These are phyloP conservation scores for Aspergillus diversus DNA, from an alignment of 495 filamentous ascomycete species.

Conservation along the genomic window DNA sequence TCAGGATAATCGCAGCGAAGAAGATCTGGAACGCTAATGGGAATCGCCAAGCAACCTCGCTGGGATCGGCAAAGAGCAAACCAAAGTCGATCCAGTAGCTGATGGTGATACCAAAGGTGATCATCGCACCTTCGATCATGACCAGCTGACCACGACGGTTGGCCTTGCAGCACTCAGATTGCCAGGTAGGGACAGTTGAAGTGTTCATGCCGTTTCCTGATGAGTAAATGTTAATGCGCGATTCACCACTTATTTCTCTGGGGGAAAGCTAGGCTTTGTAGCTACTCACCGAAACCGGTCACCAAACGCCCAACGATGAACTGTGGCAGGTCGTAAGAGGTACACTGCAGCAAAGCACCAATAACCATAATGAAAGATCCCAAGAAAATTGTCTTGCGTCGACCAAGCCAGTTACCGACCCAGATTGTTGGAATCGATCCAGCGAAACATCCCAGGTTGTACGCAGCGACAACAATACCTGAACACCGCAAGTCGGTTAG, in stretches of 20 bases:
- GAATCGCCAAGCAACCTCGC: constrained; percentile 71
- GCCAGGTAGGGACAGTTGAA: constrained; percentile 75
- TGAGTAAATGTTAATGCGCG: constrained; percentile 7
- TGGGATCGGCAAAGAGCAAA: constrained; percentile 65
- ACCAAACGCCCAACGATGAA: constrained; percentile 68
- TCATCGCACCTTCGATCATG: constrained; percentile 77
- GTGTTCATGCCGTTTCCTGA: constrained; percentile 63
- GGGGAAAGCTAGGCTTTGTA: not conserved
- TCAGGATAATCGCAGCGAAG: constrained; percentile 64
- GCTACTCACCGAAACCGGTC: constrained; percentile 55
- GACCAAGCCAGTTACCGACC: constrained; percentile 68
- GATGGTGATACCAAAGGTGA: constrained; percentile 72
- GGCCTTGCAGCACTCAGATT: constrained; percentile 75
- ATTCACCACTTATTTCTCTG: not conserved
- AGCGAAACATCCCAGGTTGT: constrained; percentile 67
- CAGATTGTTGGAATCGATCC: constrained; percentile 62
- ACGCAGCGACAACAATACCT: constrained; percentile 65
- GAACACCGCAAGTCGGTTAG: constrained; percentile 1
- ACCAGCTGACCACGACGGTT: constrained; percentile 76
- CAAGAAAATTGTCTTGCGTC: constrained; percentile 69
- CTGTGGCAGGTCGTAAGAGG: constrained; percentile 62
- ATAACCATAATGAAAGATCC: constrained; percentile 73
- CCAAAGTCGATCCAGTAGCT: constrained; percentile 79
- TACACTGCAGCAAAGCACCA: constrained; percentile 64
- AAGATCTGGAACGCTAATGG: constrained; percentile 74